phyloP scores from a whole-genome alignment of 2,329 filamentous ascomycete genomes.

The Penicillium sp. region DNA sequence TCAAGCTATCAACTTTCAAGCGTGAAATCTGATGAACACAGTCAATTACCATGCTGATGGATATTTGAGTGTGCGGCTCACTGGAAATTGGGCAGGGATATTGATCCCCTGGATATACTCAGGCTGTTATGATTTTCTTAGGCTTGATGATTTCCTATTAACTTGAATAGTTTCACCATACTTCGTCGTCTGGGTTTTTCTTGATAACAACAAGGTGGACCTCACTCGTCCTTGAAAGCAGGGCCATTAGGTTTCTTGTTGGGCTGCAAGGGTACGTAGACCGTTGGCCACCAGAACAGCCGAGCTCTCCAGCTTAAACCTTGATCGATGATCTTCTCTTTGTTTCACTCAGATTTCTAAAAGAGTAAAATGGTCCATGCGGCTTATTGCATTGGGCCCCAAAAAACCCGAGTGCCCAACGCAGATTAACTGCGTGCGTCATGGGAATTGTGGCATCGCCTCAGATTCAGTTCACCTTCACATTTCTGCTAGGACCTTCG shows the following conservation, averaged over 20 bases:
- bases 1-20: constrained; percentile 19
- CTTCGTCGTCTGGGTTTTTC: neutral
- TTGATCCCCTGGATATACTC: constrained; percentile 15
- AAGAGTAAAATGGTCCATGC: constrained; percentile 23
- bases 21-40: neutral
- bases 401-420: constrained; percentile 19
- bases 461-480: constrained; percentile 18
- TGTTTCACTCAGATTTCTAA: neutral
- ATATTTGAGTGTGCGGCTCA: constrained; percentile 11
- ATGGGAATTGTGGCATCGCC: constrained; percentile 13
- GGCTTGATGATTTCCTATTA: constrained; percentile 10
- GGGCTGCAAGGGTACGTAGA: constrained; percentile 19
- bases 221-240: neutral
- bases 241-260: constrained; percentile 23
- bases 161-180: constrained; percentile 6
- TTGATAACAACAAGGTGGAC: constrained; percentile 1
- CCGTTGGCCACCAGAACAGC: neutral
- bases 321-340: neutral
- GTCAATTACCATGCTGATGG: constrained; percentile 1
- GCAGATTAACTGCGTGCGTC: constrained; percentile 8
- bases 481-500: constrained; percentile 4
- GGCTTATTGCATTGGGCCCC: constrained; percentile 24
- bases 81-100: neutral
- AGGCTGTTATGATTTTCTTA: constrained; percentile 7
- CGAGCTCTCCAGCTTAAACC: neutral